Conservation (phyloP, 2,329 filamentous ascomycete genomes). For the Diaporthe citrichinensis region DNA sequence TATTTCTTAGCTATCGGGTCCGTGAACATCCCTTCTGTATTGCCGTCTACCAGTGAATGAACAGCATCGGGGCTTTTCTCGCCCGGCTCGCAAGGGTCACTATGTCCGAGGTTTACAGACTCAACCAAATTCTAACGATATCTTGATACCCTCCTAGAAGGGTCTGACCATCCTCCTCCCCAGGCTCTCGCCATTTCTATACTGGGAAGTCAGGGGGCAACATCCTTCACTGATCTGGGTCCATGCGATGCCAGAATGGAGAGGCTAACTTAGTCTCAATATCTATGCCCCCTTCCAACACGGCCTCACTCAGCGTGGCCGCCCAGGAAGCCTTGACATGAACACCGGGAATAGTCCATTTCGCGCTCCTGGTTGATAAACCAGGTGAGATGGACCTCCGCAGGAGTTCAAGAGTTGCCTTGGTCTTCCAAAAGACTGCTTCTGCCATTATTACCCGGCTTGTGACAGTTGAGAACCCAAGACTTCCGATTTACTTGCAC, state of each 20-base stretch:
- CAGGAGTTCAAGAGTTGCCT: neutral
- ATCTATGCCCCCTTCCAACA: neutral
- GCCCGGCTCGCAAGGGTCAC: neutral
- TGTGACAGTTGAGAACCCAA: neutral
- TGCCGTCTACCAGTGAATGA: neutral
- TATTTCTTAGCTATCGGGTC: neutral
- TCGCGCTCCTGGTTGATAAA: neutral
- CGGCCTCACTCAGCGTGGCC: neutral
- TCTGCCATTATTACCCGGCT: neutral
- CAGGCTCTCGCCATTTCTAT: neutral
- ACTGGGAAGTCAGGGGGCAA: neutral
- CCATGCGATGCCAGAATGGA: neutral
- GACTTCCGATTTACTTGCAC: neutral
- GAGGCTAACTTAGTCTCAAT: neutral
- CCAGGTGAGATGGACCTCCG: neutral
- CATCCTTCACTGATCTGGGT: neutral
- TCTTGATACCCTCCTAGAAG: neutral
- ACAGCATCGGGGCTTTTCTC: too few relatives aligned
- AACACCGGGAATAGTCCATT: neutral
- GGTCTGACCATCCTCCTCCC: neutral
- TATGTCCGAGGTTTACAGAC: neutral
- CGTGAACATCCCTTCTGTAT: neutral
- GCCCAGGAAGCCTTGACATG: neutral
- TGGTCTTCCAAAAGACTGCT: neutral
- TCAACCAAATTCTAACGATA: too few relatives aligned